Conservation (phyloP, 148 eudicot species). For the Amaranthus hypochondriacus region DNA sequence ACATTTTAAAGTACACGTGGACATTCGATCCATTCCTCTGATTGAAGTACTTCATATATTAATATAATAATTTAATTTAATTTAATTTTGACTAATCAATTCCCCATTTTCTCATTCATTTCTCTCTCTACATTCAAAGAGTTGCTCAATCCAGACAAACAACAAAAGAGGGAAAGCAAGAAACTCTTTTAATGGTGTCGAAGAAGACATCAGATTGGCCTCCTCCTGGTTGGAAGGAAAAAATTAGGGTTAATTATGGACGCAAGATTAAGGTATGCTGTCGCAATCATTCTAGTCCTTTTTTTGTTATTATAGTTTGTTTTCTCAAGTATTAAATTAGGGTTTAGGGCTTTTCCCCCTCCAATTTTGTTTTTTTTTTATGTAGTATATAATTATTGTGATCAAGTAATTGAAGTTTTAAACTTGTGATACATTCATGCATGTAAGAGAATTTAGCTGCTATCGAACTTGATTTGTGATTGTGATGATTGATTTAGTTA, state of each 20-base stretch:
- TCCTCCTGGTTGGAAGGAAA: slow-evolving; percentile 51
- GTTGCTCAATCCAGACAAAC: background rate
- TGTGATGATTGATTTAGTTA: background rate
- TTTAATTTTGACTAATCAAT: too few species aligned
- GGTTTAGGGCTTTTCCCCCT: background rate
- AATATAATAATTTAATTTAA: too few species aligned
- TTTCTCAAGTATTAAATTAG: slow-evolving; percentile 1
- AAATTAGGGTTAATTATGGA: slow-evolving; percentile 23
- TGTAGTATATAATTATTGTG: background rate
- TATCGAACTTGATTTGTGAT: background rate
- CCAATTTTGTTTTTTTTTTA: background rate
- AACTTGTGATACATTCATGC: background rate
- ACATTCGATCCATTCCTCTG: too few species aligned
- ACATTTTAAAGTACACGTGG: too few species aligned
- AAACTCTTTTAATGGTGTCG: slow-evolving; percentile 31
- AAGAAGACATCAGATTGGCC: slow-evolving; percentile 33
- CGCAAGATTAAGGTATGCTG: slow-evolving; percentile 37
- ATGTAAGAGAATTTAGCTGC: background rate
- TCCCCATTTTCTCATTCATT: background rate
- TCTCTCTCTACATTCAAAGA: background rate
- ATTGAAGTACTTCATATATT: too few species aligned
- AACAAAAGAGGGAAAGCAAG: slow-evolving; percentile 7
- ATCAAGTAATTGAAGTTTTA: background rate
- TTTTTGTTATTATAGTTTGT: background rate
- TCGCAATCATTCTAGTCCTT: background rate